These are phyloP conservation scores for Fistulina hepatica DNA, from an alignment of 1,284 basidiomycete species.

Conservation along the genomic window DNA sequence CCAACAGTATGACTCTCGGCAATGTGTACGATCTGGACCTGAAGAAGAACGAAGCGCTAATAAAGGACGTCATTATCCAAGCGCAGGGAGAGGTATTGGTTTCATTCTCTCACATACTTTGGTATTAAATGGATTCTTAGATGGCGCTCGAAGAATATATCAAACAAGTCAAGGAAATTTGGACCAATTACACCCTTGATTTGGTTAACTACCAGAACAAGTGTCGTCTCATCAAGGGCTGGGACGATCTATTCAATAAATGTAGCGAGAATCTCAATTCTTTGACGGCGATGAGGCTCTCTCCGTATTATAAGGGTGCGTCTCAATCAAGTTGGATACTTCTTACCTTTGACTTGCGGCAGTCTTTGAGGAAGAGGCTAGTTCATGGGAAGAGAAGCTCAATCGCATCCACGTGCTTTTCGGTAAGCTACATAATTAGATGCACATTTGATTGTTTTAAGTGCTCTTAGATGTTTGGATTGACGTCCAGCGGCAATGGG, in stretches of 20 bases:
- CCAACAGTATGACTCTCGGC: slow-evolving; percentile 81
- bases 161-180: slow-evolving; percentile 92
- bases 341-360: slow-evolving; percentile 3
- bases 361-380: slow-evolving; percentile 94
- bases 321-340: not conserved
- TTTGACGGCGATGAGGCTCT: slow-evolving; percentile 92
- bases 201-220: slow-evolving; percentile 99
- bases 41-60: slow-evolving; percentile 81
- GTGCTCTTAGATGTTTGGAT: slow-evolving; percentile 98
- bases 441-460: slow-evolving; percentile 6
- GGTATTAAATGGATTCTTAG: slow-evolving; percentile 26
- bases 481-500: slow-evolving; percentile 99
- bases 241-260: slow-evolving; percentile 97
- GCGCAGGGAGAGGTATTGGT: slow-evolving; percentile 86
- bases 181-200: slow-evolving; percentile 94
- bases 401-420: slow-evolving; percentile 95
- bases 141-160: slow-evolving; percentile 93
- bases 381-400: slow-evolving; percentile 90
- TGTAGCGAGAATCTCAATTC: slow-evolving; percentile 96
- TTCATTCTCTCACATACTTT: slow-evolving; percentile 6
- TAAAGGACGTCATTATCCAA: slow-evolving; percentile 93
- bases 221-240: slow-evolving; percentile 93
- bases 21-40: slow-evolving; percentile 96
- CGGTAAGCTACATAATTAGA: slow-evolving; percentile 36
- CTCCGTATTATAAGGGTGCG: slow-evolving; percentile 90